A percentile compares a stretch with the other conserved stretches of the same genome.
Evolutionary conservation across 305 asterid genomes (phyloP).

Genomic region (Fraxinus angustifolia): DNA sequence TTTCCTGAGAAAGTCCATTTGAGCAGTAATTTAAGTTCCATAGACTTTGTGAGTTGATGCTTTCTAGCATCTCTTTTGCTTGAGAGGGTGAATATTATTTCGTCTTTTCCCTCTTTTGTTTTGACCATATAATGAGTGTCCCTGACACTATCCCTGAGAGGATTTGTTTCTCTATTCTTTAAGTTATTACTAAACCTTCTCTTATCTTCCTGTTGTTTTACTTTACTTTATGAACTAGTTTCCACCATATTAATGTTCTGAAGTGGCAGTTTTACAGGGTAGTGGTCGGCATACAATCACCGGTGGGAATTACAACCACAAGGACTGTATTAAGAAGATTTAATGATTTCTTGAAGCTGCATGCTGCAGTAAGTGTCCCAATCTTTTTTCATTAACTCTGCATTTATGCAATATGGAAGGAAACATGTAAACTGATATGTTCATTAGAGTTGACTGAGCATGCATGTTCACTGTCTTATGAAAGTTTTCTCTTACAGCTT

Average conservation of each 20-base stretch:
- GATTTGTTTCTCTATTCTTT: not conserved
- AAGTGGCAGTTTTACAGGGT: slow-evolving; percentile 96
- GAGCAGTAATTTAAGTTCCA: not conserved
- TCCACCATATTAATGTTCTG: slow-evolving; percentile 35
- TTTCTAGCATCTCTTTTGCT: not conserved
- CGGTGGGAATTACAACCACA: slow-evolving; percentile 77
- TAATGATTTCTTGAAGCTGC: slow-evolving; percentile 86
- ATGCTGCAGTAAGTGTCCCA: slow-evolving; percentile 70
- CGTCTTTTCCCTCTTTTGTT: not conserved
- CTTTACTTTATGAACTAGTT: not conserved
- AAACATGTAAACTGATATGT: slow-evolving; percentile 1
- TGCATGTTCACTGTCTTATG: slow-evolving; percentile 9
- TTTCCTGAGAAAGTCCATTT: not conserved
- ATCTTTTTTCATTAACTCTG: not conserved
- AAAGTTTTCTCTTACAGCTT: slow-evolving; percentile 50
- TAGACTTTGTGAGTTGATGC: not conserved
- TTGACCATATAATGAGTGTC: not conserved
- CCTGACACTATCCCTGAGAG: not conserved
- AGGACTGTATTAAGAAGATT: slow-evolving; percentile 89
- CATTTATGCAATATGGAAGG: not conserved
- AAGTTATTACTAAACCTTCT: not conserved
- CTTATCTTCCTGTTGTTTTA: not conserved
- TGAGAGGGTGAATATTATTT: not conserved
- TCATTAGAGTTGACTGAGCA: slow-evolving; percentile 17
- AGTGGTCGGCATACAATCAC: slow-evolving; percentile 90